Percentiles rank a stretch among this genome's conserved stretches.
Evolutionary conservation across 305 asterid genomes (phyloP).

Genomic region (Fraxinus ornus): DNA sequence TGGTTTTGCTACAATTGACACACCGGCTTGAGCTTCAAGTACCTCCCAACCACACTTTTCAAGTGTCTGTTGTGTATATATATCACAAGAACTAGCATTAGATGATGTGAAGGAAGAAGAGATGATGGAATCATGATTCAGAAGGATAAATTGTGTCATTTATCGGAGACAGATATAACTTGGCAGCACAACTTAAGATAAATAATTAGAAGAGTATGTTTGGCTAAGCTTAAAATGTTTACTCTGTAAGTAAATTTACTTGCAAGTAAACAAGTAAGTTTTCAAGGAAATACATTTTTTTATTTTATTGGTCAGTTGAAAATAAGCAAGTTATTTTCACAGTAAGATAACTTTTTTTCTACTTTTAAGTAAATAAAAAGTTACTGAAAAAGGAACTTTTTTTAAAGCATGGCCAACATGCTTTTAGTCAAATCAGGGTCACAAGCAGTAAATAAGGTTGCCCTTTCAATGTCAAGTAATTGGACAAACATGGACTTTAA

Average conservation of each 20-base stretch:
- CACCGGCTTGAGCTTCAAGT: slow-evolving; percentile 73
- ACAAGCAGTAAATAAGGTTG: background rate
- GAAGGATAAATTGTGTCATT: background rate
- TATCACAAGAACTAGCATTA: slow-evolving; percentile 19
- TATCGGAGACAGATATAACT: background rate
- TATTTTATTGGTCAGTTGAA: background rate
- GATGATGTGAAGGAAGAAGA: background rate
- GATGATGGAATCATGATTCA: background rate
- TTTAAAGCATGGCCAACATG: background rate
- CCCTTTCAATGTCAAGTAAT: background rate
- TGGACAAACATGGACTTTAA: background rate
- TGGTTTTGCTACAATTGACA: slow-evolving; percentile 82
- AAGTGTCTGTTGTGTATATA: slow-evolving; percentile 47
- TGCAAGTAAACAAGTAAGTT: background rate
- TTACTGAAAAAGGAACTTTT: background rate
- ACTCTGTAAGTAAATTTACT: background rate
- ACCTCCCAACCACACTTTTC: slow-evolving; percentile 87
- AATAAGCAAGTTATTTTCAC: background rate
- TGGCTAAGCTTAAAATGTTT: background rate
- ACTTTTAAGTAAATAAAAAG: background rate
- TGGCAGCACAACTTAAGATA: background rate
- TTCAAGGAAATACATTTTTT: background rate
- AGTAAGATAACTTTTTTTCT: background rate
- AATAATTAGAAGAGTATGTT: background rate
- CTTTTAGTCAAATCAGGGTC: background rate